phyloP scores from a whole-genome alignment of 2,329 filamentous ascomycete genomes.

The Westerdykella ornata region DNA sequence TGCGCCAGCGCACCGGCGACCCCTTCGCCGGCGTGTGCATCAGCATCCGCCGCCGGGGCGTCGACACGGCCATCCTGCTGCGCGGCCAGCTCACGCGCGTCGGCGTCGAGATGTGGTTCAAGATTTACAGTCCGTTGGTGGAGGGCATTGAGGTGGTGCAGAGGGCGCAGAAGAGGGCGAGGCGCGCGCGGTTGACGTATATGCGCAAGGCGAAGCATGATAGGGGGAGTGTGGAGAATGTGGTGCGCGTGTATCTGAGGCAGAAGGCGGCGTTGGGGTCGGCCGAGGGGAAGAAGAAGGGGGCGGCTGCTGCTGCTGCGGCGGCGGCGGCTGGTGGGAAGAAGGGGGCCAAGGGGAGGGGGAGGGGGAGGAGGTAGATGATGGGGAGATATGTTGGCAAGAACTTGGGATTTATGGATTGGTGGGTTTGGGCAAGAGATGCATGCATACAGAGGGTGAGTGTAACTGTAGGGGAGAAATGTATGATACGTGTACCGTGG shows the following conservation, averaged over 20 bases:
- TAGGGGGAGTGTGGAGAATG: conserved; percentile 34
- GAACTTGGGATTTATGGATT: neutral
- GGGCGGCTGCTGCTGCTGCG: conserved; percentile 8
- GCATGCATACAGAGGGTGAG: too few relatives aligned
- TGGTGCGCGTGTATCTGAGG: conserved; percentile 33
- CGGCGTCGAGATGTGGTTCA: conserved; percentile 95
- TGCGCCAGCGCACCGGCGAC: conserved; percentile 77
- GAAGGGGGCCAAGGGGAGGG: conserved; percentile 17
- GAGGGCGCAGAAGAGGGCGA: conserved; percentile 73
- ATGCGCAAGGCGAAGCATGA: conserved; percentile 55
- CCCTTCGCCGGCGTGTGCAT: conserved; percentile 86
- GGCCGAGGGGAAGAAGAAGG: conserved; percentile 26
- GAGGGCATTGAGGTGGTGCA: conserved; percentile 91
- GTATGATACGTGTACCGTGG: too few relatives aligned
- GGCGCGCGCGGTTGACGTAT: conserved; percentile 82
- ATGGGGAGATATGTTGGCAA: neutral
- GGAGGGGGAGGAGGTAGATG: conserved; percentile 19
- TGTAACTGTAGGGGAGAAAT: too few relatives aligned
- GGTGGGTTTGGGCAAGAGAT: too few relatives aligned
- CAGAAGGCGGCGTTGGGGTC: conserved; percentile 34
- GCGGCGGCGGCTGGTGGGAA: conserved; percentile 19
- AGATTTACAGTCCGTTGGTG: conserved; percentile 85
- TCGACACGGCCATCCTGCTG: conserved; percentile 82
- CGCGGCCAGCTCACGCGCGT: conserved; percentile 80
- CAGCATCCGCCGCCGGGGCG: conserved; percentile 74